phyloP scores from a whole-genome alignment of 177 flowering plant genomes.

The Telopea speciosissima region DNA sequence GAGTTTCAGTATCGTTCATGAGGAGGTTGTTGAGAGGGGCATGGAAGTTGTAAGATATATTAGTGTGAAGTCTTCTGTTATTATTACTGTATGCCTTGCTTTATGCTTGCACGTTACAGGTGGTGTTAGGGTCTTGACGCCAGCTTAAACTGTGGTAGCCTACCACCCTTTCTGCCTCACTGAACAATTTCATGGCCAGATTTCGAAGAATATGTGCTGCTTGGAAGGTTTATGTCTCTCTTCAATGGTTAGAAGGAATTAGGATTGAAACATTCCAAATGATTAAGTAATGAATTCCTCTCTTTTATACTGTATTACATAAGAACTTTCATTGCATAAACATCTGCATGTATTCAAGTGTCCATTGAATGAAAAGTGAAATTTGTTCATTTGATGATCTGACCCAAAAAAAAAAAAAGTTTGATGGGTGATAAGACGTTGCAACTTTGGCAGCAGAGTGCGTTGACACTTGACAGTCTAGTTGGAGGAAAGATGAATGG shows the following conservation, averaged over 20 bases:
- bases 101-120: constrained; percentile 61
- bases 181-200: not conserved
- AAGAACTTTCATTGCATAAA: too few relatives aligned
- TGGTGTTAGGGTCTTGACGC: constrained; percentile 39
- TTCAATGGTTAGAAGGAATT: not conserved
- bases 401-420: too few relatives aligned
- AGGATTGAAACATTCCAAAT: not conserved
- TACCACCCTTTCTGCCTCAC: not conserved
- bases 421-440: not conserved
- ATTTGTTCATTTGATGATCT: not conserved
- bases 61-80: constrained; percentile 62
- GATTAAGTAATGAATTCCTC: not conserved
- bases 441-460: not conserved
- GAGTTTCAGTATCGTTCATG: constrained; percentile 38
- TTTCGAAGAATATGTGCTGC: not conserved
- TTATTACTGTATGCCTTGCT: constrained; percentile 63
- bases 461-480: not conserved
- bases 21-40: constrained; percentile 57
- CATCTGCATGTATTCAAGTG: not conserved
- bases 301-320: too few relatives aligned
- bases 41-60: constrained; percentile 54
- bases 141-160: constrained; percentile 27
- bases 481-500: not conserved
- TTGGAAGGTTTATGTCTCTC: not conserved
- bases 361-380: not conserved